phyloP scores from a whole-genome alignment of 495 filamentous ascomycete species.

The Penicillium canariense region DNA sequence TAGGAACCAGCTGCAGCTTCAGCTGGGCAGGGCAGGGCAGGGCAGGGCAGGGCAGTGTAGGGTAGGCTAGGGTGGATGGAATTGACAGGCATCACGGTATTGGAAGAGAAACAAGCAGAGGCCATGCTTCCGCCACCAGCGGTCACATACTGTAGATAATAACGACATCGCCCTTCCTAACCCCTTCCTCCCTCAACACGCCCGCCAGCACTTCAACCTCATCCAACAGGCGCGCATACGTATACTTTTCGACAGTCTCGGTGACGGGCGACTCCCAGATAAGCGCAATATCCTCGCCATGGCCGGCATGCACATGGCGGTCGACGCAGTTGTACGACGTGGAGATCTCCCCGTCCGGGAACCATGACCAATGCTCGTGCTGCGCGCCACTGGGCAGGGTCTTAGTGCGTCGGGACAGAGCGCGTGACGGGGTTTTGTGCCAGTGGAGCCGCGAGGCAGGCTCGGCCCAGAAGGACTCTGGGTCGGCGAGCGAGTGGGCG shows the following conservation, averaged over 20 bases:
- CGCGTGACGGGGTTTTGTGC: constrained; percentile 64
- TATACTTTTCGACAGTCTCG: constrained; percentile 65
- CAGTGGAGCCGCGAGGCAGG: constrained; percentile 76
- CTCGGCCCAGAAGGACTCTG: constrained; percentile 71
- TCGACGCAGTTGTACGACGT: constrained; percentile 90
- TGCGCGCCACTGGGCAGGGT: constrained; percentile 45
- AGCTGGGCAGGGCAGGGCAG: neutral
- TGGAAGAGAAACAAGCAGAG: neutral
- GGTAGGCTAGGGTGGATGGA: too few relatives aligned
- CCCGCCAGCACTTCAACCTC: constrained; percentile 84
- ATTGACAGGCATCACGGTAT: too few relatives aligned
- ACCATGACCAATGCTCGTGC: constrained; percentile 78
- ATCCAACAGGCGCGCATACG: constrained; percentile 71
- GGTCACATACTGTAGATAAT: constrained; percentile 77
- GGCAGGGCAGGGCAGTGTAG: too few relatives aligned
- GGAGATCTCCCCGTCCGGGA: constrained; percentile 83
- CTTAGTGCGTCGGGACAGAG: constrained; percentile 44
- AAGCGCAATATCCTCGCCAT: constrained; percentile 71
- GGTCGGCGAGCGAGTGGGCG: constrained; percentile 44
- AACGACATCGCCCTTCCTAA: constrained; percentile 85
- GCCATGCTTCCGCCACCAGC: neutral
- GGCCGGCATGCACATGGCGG: constrained; percentile 74
- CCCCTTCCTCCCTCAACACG: constrained; percentile 78
- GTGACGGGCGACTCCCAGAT: constrained; percentile 88
- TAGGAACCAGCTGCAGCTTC: neutral